Conservation (phyloP, 495 filamentous ascomycete genomes). For the Neurospora sublineolata region DNA sequence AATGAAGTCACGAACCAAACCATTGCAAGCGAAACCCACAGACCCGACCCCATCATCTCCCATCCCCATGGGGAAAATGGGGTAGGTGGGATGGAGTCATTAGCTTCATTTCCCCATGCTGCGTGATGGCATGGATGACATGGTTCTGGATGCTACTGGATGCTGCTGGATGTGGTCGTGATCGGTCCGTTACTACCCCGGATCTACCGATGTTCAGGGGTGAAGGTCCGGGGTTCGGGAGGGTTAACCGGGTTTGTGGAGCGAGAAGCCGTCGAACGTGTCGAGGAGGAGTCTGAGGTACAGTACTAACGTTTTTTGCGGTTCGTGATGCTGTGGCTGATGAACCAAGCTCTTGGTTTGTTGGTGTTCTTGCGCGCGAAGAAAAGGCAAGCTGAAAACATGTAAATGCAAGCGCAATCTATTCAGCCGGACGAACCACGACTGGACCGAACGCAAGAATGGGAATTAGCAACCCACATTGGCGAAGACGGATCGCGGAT, state of each 20-base stretch:
- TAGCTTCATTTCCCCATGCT: not conserved
- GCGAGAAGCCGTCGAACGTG: not conserved
- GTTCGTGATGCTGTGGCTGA: not conserved
- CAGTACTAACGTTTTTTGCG: not conserved
- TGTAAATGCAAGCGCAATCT: not conserved
- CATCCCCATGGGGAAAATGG: not conserved
- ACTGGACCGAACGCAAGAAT: not conserved
- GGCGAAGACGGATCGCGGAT: not conserved
- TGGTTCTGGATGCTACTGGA: not conserved
- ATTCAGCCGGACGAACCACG: not conserved
- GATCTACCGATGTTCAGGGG: not conserved
- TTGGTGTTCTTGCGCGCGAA: not conserved
- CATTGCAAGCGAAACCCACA: not conserved
- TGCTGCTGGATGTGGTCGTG: not conserved
- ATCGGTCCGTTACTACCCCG: not conserved
- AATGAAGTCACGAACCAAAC: not conserved
- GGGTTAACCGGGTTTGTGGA: not conserved
- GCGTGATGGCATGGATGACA: not conserved
- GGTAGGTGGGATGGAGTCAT: not conserved
- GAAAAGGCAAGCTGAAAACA: not conserved
- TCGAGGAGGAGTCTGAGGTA: not conserved
- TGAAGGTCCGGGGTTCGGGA: not conserved
- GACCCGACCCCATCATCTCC: not conserved
- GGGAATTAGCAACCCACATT: not conserved
- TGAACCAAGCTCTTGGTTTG: not conserved